Conservation (phyloP, 257 asterid genomes). For the Fraxinus anomala region DNA sequence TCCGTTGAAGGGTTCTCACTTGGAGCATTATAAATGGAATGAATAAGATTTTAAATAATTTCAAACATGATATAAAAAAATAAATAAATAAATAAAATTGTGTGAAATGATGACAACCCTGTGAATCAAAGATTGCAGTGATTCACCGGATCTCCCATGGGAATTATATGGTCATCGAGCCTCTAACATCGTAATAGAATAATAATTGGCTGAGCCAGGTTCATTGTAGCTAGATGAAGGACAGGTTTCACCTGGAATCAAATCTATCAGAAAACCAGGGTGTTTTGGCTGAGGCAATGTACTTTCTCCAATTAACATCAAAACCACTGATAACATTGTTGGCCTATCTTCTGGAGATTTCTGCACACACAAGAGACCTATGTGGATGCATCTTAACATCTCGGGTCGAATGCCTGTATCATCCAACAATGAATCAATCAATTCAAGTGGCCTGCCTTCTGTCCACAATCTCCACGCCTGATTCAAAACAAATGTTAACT, state of each 20-base stretch:
- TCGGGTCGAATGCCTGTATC: constrained; percentile 11
- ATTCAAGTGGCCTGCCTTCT: constrained; percentile 37
- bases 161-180: constrained; percentile 16
- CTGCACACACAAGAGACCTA: constrained; percentile 48
- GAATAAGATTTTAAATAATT: no score
- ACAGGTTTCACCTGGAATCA: constrained; percentile 17
- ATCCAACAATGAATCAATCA: constrained; percentile 30
- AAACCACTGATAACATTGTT: constrained; percentile 41
- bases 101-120: background rate
- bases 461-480: constrained; percentile 46
- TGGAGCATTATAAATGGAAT: background rate
- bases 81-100: no score
- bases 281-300: constrained; percentile 42
- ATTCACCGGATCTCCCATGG: background rate
- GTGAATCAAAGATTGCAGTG: background rate
- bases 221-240: constrained; percentile 8
- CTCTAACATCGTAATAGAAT: constrained; percentile 34
- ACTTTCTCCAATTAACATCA: constrained; percentile 41
- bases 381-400: constrained; percentile 33
- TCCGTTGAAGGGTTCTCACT: background rate
- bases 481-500: background rate
- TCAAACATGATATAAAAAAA: background rate
- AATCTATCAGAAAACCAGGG: constrained; percentile 48
- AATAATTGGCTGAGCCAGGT: constrained; percentile 19
- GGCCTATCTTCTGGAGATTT: constrained; percentile 49